Conservation (phyloP, 2,329 filamentous ascomycete species). For the Microsporum ferrugineum region DNA sequence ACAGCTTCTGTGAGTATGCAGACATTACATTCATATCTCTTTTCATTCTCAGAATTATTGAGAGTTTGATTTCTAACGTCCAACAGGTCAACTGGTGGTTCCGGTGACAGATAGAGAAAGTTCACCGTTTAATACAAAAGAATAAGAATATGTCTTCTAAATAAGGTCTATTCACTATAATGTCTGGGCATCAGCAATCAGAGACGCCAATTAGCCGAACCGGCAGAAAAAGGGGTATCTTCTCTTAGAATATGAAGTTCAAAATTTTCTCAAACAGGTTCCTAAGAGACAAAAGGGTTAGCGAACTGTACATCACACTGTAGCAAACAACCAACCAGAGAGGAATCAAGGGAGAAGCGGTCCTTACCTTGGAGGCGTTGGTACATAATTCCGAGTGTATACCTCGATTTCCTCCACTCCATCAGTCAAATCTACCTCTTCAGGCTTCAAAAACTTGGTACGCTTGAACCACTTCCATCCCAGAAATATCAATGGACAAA, state of each 20-base stretch:
- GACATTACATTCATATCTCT: not conserved
- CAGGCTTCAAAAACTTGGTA: slow-evolving; percentile 46
- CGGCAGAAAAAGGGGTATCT: not conserved
- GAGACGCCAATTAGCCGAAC: not conserved
- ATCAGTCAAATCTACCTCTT: slow-evolving; percentile 52
- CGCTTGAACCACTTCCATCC: slow-evolving; percentile 61
- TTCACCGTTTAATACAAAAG: not conserved
- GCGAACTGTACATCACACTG: not conserved
- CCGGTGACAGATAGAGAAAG: slow-evolving; percentile 37
- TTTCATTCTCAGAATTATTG: not conserved
- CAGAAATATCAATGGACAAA: slow-evolving; percentile 58
- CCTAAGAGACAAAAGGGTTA: slow-evolving; percentile 13
- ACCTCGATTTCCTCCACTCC: slow-evolving; percentile 57
- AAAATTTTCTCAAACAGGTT: slow-evolving; percentile 18
- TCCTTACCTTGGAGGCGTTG: slow-evolving; percentile 41
- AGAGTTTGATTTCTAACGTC: not conserved
- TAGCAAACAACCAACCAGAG: not conserved
- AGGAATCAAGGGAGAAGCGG: not conserved
- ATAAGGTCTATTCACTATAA: not conserved
- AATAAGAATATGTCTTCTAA: not conserved
- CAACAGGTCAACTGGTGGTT: slow-evolving; percentile 69
- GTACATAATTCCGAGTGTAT: slow-evolving; percentile 52
- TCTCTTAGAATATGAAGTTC: slow-evolving; percentile 15
- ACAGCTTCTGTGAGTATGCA: slow-evolving; percentile 44
- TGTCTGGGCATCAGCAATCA: not conserved